Base-by-base conservation (phyloP, 2,329 filamentous ascomycete species). In the Paramyrothecium sp. region DNA sequence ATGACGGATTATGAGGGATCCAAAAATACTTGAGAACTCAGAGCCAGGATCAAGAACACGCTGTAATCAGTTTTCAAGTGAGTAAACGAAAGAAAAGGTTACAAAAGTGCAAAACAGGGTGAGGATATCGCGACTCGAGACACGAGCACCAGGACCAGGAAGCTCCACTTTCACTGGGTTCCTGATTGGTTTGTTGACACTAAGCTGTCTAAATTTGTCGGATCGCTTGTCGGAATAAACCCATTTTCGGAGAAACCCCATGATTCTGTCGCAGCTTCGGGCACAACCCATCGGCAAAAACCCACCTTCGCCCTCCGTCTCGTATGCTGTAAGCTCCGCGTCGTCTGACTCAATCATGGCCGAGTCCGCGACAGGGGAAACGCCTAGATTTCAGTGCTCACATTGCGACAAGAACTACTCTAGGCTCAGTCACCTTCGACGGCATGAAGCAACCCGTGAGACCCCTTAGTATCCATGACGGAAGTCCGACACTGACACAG, bases 361-460 rank as follows among this genome's bases (percentile, higher is more conserved):
- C n/a, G 50, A 33, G 10, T 11, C 16, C n/a, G 13, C 38, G 26
- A 26, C n/a, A 11, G 12, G 17, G 30, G 23, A 10, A 10, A 20
- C 21, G 19, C 17, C 26, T 3, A 41, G 51, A 16, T 19, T 44
- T 21, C 12, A 16, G 10, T 44, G 10, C 13, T 12, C 38, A 17
- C 38, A 44, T 44, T 60, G 58, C 17, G 55, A 51, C 2, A 60
- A 60, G 53, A 60, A 41, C 17, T 60, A 60, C 26, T 55, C 55
- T 8, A 57, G 58, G 17, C n/a, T 34, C 11, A 57, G 55, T 23
- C 58, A 60, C 23, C n/a, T 60, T 11, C 52, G 58, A 2, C 58
- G 58, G 26, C 58, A 60, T 49, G 58, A 57, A 51, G 51, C 55
- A 12, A 51, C 56, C n/a, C 58, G 58, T 60, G 33, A n/a, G 53